Percentiles rank a stretch among this genome's conserved stretches.
phyloP scores from a whole-genome alignment of 306 rosid species.

The Acacia crassicarpa region DNA sequence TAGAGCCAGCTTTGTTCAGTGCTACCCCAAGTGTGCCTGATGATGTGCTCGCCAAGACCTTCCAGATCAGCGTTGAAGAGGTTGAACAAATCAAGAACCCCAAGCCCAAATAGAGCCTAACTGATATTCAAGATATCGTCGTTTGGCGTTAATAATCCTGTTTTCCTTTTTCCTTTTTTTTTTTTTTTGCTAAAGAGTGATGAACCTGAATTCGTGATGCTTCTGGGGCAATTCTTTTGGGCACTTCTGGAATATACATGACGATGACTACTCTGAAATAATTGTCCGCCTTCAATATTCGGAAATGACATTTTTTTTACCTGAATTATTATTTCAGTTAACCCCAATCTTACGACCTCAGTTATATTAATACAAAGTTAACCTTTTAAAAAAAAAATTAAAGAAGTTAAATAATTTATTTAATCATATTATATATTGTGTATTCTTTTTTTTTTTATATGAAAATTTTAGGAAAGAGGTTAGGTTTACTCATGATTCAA shows the following conservation, averaged over 20 bases:
- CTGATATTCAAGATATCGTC: not conserved
- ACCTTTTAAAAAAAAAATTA: too few species aligned
- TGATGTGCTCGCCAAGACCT: conserved; percentile 17
- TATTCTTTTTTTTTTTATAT: too few species aligned
- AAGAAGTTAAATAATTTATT: too few species aligned
- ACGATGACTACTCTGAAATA: not conserved
- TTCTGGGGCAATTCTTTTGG: not conserved
- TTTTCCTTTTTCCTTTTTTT: not conserved
- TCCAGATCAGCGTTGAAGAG: conserved; percentile 17
- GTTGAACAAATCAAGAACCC: conserved; percentile 31
- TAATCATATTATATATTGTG: too few species aligned
- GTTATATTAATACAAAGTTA: too few species aligned
- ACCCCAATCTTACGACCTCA: too few species aligned
- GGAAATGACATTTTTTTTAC: not conserved
- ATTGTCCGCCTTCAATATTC: not conserved
- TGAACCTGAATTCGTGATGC: not conserved
- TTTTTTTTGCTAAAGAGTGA: not conserved
- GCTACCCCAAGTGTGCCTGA: conserved; percentile 33
- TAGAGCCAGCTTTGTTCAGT: conserved; percentile 20
- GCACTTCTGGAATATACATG: not conserved
- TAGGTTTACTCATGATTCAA: too few species aligned
- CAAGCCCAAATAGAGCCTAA: not conserved
- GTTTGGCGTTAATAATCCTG: not conserved
- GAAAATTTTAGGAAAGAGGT: too few species aligned
- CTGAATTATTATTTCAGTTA: not conserved